Conservation (phyloP, 768 basidiomycete genomes). For the Hygrocybe punicea region DNA sequence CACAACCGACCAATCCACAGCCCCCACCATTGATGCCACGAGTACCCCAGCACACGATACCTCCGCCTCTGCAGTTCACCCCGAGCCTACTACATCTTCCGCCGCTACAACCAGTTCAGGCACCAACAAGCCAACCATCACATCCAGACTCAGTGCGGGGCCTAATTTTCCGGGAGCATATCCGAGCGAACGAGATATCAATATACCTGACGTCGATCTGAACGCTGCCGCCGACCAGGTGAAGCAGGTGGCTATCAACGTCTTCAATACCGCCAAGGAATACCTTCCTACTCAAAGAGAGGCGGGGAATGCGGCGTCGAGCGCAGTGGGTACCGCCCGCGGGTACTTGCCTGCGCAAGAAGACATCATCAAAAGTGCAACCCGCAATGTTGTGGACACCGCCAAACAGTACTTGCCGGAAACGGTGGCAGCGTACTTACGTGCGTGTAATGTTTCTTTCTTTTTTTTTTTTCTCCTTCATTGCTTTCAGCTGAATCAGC, state of each 20-base stretch:
- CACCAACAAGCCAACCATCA: neutral
- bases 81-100: neutral
- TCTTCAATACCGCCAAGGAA: constrained; percentile 15
- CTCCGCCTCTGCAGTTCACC: neutral
- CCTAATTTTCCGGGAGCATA: constrained; percentile 11
- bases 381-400: neutral
- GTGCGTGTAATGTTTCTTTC: constrained; percentile 6
- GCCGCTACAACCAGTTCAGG: neutral
- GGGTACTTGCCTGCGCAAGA: neutral
- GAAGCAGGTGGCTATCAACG: neutral
- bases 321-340: neutral
- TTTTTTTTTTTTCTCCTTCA: neutral
- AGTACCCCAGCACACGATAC: too few species aligned
- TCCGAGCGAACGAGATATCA: neutral
- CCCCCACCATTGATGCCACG: too few species aligned
- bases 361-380: neutral
- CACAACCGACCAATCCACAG: too few species aligned
- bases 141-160: constrained; percentile 2
- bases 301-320: neutral
- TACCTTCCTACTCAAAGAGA: constrained; percentile 20
- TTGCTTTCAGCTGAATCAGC: neutral
- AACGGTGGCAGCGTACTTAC: constrained; percentile 11
- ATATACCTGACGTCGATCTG: neutral
- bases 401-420: constrained; percentile 4
- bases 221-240: neutral